Conservation (phyloP, 2,329 filamentous ascomycete genomes). For the Zasmidium citrigriseum region DNA sequence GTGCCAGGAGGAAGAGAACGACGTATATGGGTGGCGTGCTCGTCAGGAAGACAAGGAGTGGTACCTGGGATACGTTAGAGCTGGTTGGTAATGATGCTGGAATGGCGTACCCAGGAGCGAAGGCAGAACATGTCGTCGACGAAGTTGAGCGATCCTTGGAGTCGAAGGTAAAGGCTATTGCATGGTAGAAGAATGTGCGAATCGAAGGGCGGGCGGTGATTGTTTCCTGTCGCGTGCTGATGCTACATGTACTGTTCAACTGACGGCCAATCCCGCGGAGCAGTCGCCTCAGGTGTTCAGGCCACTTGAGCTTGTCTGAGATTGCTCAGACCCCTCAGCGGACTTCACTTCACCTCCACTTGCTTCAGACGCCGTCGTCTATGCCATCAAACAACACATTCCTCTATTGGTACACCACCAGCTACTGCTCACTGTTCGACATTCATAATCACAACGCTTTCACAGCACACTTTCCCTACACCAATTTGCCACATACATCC, state of each 20-base stretch:
- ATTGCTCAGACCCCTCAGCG: too few species aligned
- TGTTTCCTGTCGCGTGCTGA: slow-evolving; percentile 4
- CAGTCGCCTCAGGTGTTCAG: not conserved
- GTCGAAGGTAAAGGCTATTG: slow-evolving; percentile 4
- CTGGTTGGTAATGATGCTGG: slow-evolving; percentile 54
- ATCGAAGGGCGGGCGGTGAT: not conserved
- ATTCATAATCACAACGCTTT: too few species aligned
- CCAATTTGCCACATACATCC: too few species aligned
- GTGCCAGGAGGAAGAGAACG: slow-evolving; percentile 69
- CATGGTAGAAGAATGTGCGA: slow-evolving; percentile 4
- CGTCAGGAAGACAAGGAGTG: slow-evolving; percentile 54
- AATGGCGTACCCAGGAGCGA: slow-evolving; percentile 7
- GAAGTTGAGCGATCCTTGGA: not conserved
- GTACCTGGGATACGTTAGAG: slow-evolving; percentile 62
- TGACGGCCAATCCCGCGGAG: not conserved
- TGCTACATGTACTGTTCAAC: not conserved
- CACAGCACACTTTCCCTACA: too few species aligned
- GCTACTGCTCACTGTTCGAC: too few species aligned
- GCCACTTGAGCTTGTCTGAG: too few species aligned
- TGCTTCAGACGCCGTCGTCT: too few species aligned
- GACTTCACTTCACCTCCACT: too few species aligned
- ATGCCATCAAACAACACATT: too few species aligned
- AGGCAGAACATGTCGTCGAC: slow-evolving; percentile 14
- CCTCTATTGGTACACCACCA: too few species aligned
- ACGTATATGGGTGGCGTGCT: slow-evolving; percentile 52